These are phyloP conservation scores for Amphirosellinia nigrospora DNA, from an alignment of 495 filamentous ascomycete species.

Conservation along the genomic window DNA sequence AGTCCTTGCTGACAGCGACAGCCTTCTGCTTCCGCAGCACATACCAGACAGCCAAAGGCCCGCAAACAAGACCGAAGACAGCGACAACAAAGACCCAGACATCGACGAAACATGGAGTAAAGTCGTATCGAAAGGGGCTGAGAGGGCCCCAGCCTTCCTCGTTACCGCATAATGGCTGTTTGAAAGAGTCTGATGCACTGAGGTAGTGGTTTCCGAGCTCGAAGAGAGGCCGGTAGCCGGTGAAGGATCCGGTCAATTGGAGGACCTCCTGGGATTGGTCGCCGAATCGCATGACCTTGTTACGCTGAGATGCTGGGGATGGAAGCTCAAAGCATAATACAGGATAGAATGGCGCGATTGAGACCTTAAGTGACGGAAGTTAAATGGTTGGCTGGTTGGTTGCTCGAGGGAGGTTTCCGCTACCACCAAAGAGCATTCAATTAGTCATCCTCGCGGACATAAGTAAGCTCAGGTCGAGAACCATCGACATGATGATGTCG, in stretches of 20 bases:
- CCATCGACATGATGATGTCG: constrained; percentile 30
- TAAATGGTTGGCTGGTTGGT: constrained; percentile 23
- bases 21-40: constrained; percentile 65
- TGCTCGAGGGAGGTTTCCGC: not conserved
- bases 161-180: constrained; percentile 82
- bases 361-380: constrained; percentile 33
- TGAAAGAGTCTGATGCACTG: constrained; percentile 43
- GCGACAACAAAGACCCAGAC: constrained; percentile 79
- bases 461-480: not conserved
- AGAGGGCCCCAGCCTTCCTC: constrained; percentile 94
- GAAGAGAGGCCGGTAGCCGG: constrained; percentile 51
- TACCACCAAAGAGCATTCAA: constrained; percentile 1
- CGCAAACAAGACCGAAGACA: constrained; percentile 75
- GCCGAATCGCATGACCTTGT: constrained; percentile 41
- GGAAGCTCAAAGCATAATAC: constrained; percentile 40
- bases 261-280: constrained; percentile 51
- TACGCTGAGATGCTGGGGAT: constrained; percentile 26
- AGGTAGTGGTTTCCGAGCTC: constrained; percentile 56
- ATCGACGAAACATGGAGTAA: constrained; percentile 97
- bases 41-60: constrained; percentile 76
- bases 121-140: constrained; percentile 81
- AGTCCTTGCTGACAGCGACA: constrained; percentile 76
- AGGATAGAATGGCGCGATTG: constrained; percentile 38
- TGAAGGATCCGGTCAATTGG: constrained; percentile 58
- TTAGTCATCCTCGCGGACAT: constrained; percentile 24